Percentiles rank a stretch among this genome's conserved stretches.
phyloP scores from a whole-genome alignment of 768 basidiomycete species.

The Rhodosporidiobolus odoratus region DNA sequence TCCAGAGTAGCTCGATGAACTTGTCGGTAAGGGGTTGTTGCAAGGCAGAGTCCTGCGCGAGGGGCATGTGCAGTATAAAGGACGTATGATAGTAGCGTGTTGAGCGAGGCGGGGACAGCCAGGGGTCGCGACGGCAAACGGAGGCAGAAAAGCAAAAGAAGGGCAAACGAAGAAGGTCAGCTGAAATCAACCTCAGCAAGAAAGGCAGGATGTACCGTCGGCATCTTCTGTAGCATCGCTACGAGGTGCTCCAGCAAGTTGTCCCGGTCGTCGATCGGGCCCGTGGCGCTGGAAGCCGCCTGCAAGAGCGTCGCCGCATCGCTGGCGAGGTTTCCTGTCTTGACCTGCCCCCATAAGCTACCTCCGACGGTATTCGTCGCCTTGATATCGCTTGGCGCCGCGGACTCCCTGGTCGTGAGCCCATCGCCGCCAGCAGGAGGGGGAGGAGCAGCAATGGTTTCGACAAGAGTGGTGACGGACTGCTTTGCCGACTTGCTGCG shows the following conservation, averaged over 20 bases:
- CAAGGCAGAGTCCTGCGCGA: slow-evolving; percentile 3
- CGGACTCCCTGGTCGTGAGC: not conserved
- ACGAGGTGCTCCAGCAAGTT: slow-evolving; percentile 25
- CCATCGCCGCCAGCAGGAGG: slow-evolving; percentile 1
- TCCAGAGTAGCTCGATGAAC: slow-evolving; percentile 41
- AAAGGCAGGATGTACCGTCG: not conserved
- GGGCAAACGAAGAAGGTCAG: too few relatives aligned
- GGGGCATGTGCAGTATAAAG: too few relatives aligned
- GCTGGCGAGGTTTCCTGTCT: not conserved
- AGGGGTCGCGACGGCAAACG: too few relatives aligned
- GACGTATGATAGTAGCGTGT: too few relatives aligned
- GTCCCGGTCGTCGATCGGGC: slow-evolving; percentile 27
- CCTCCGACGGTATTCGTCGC: not conserved
- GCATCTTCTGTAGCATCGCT: not conserved
- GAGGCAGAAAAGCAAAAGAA: too few relatives aligned
- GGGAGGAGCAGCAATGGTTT: not conserved
- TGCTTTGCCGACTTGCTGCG: too few relatives aligned
- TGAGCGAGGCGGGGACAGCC: too few relatives aligned
- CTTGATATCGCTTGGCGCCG: not conserved
- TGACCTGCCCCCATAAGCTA: not conserved
- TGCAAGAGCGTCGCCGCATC: not conserved
- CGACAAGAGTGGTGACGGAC: not conserved
- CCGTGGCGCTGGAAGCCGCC: not conserved
- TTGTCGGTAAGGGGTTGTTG: slow-evolving; percentile 7
- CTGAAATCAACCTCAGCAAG: too few relatives aligned